Conservation (phyloP, 2,329 filamentous ascomycete species). For the Dactylonectria estremocensis region DNA sequence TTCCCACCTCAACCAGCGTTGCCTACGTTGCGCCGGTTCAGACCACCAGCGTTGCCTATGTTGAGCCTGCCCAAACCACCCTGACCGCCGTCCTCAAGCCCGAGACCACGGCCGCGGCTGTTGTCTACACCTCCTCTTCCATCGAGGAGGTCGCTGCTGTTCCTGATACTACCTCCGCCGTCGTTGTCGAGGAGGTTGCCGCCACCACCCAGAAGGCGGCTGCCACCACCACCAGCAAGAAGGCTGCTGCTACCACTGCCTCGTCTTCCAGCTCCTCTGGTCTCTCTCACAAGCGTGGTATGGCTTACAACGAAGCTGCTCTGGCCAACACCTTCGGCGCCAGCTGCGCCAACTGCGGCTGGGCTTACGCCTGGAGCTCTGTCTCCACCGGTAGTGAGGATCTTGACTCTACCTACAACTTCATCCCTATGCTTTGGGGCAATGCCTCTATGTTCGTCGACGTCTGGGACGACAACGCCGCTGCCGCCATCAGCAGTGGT, state of each 20-base stretch:
- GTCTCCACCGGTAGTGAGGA: conserved; percentile 51
- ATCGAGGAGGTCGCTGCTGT: conserved; percentile 1
- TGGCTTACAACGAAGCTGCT: conserved; percentile 75
- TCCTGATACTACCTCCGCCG: conserved; percentile 10
- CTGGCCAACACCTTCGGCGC: conserved; percentile 67
- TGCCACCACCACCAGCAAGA: conserved; percentile 24
- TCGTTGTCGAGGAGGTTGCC: conserved; percentile 1
- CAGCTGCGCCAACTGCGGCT: conserved; percentile 62
- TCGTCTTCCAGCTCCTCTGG: conserved; percentile 33
- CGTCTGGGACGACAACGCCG: conserved; percentile 67
- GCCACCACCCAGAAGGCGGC: conserved; percentile 25
- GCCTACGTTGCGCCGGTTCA: conserved; percentile 12
- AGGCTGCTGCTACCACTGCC: conserved; percentile 11
- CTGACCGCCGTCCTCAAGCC: conserved; percentile 46
- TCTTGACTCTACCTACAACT: conserved; percentile 65
- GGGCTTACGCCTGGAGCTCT: conserved; percentile 80
- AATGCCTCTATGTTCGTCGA: conserved; percentile 58
- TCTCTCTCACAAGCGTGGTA: conserved; percentile 71
- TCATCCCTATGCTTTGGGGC: conserved; percentile 79
- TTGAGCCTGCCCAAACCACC: conserved; percentile 42
- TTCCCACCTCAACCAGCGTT: conserved; percentile 23
- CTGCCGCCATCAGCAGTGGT: conserved; percentile 67
- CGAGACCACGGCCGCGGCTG: conserved; percentile 14
- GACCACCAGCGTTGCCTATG: conserved; percentile 3
- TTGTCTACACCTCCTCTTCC: conserved; percentile 16